Conservation (phyloP, 805 yeast genomes). For the Teunomyces aglyptinius region DNA sequence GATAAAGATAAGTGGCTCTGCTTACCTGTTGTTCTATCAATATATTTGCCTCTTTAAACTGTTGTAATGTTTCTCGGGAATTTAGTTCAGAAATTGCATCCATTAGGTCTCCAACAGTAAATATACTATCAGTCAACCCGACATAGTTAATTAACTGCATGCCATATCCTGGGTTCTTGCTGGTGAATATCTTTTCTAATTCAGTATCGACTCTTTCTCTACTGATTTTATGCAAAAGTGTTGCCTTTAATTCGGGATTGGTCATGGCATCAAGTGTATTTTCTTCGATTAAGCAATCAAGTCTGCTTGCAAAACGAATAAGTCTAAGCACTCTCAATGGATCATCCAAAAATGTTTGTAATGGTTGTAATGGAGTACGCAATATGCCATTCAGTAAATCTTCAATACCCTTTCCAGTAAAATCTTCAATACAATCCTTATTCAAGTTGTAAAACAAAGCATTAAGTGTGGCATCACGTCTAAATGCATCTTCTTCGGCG, state of each 20-base stretch:
- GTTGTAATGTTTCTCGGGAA: constrained; percentile 12
- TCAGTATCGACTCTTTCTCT: constrained; percentile 90
- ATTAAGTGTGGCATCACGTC: constrained; percentile 95
- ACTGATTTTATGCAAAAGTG: constrained; percentile 72
- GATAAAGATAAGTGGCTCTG: constrained; percentile 21
- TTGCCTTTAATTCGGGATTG: constrained; percentile 50
- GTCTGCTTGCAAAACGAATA: constrained; percentile 81
- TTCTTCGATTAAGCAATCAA: constrained; percentile 61
- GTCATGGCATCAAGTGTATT: constrained; percentile 66
- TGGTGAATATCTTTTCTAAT: constrained; percentile 69
- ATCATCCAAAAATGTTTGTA: constrained; percentile 86
- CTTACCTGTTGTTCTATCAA: constrained; percentile 17
- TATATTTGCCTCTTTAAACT: constrained; percentile 13
- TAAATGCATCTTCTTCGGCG: constrained; percentile 82
- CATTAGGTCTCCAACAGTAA: constrained; percentile 34
- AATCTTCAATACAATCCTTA: constrained; percentile 73
- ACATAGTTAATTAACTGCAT: constrained; percentile 55
- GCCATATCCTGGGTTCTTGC: constrained; percentile 63
- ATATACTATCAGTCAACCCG: constrained; percentile 56
- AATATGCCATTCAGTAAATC: constrained; percentile 72
- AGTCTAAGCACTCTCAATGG: constrained; percentile 87
- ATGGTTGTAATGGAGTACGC: constrained; percentile 85
- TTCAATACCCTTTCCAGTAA: constrained; percentile 69
- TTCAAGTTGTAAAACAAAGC: constrained; percentile 85
- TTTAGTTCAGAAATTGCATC: constrained; percentile 17